phyloP scores from a whole-genome alignment of 805 yeast genomes.

The Ogataea kodamae region DNA sequence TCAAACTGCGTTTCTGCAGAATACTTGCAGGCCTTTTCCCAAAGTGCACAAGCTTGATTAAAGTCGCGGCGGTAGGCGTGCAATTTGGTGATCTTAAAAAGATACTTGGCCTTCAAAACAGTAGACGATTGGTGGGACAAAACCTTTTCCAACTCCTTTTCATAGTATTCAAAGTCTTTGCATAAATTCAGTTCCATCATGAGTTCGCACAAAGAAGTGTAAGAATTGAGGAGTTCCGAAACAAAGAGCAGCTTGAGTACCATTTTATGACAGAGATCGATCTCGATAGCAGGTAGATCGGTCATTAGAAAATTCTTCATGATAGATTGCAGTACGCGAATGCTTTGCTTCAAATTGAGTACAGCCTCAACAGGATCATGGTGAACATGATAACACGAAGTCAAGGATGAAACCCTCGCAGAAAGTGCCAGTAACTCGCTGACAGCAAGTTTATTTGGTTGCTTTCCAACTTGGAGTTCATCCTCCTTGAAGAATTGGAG shows the following conservation, averaged over 20 bases:
- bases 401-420: constrained; percentile 36
- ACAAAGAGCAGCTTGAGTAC: constrained; percentile 35
- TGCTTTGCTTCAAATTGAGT: constrained; percentile 42
- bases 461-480: constrained; percentile 30
- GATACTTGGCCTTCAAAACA: constrained; percentile 19
- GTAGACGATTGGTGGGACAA: constrained; percentile 31
- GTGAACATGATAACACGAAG: constrained; percentile 27
- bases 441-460: constrained; percentile 17
- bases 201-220: constrained; percentile 37
- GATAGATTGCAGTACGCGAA: constrained; percentile 52
- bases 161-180: constrained; percentile 54
- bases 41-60: constrained; percentile 1
- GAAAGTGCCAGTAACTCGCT: constrained; percentile 25
- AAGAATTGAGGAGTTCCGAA: constrained; percentile 35
- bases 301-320: constrained; percentile 38
- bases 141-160: constrained; percentile 45
- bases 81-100: constrained; percentile 23
- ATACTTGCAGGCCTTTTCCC: constrained; percentile 3
- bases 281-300: constrained; percentile 11
- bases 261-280: constrained; percentile 23
- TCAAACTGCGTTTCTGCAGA: constrained; percentile 10
- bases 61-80: constrained; percentile 19
- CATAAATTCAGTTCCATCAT: constrained; percentile 51
- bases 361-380: constrained; percentile 32
- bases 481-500: constrained; percentile 29